Evolutionary conservation across 2,329 filamentous ascomycete species (phyloP).

Genomic region (Fusarium sp.): DNA sequence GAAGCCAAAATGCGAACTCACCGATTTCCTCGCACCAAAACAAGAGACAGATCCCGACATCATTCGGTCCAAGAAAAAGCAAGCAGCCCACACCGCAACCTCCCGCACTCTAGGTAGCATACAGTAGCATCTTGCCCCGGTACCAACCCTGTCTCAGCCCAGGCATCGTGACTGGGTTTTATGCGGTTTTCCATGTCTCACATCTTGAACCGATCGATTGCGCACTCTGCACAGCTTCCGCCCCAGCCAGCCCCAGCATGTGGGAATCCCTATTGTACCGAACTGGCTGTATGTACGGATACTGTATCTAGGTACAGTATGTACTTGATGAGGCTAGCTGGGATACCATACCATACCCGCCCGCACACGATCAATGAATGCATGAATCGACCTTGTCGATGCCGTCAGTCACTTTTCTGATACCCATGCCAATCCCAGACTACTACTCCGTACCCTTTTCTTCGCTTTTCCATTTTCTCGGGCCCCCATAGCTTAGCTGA

Average conservation of each 20-base stretch:
- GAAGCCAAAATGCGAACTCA: slow-evolving; percentile 36
- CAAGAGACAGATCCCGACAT: slow-evolving; percentile 31
- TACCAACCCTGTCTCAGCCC: slow-evolving; percentile 30
- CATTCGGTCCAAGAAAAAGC: slow-evolving; percentile 32
- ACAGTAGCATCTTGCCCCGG: slow-evolving; percentile 4
- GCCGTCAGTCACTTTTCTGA: slow-evolving; percentile 25
- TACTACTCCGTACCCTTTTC: background rate
- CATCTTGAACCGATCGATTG: slow-evolving; percentile 41
- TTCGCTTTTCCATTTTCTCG: slow-evolving; percentile 23
- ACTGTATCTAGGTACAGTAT: background rate
- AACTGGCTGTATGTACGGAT: background rate
- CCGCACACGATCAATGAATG: background rate
- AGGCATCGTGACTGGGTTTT: slow-evolving; percentile 36
- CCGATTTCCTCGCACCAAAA: slow-evolving; percentile 13
- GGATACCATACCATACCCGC: background rate
- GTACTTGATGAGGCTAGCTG: slow-evolving; percentile 21
- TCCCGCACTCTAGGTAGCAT: slow-evolving; percentile 10
- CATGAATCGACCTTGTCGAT: slow-evolving; percentile 17
- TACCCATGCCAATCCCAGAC: background rate
- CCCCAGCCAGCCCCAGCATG: slow-evolving; percentile 7
- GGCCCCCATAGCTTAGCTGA: slow-evolving; percentile 31
- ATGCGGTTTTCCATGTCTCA: slow-evolving; percentile 41
- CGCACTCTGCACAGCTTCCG: slow-evolving; percentile 37
- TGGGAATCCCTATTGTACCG: slow-evolving; percentile 16
- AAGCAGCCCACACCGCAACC: slow-evolving; percentile 38